Evolutionary conservation across 116 monocot species (phyloP).

Genomic region (Zostera marina): DNA sequence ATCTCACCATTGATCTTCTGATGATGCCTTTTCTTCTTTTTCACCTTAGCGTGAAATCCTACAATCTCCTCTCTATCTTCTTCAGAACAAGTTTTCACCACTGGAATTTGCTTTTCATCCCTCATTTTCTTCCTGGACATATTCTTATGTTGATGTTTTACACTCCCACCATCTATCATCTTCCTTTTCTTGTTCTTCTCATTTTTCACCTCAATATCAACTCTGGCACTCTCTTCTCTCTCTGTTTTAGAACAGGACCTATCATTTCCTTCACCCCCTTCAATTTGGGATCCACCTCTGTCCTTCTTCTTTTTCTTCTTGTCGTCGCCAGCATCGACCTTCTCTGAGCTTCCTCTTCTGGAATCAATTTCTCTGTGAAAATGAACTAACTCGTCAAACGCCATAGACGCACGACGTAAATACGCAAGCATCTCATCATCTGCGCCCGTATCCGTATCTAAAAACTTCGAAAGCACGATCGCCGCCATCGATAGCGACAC

Average conservation of each 20-base stretch:
- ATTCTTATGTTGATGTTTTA: neutral
- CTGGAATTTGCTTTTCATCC: neutral
- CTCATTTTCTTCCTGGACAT: neutral
- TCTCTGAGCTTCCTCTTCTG: neutral
- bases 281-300: slow-evolving; percentile 3
- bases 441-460: slow-evolving; percentile 7
- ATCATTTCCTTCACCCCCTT: slow-evolving; percentile 3
- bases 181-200: neutral
- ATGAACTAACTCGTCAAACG: slow-evolving; percentile 4
- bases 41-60: neutral
- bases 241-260: neutral
- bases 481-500: slow-evolving; percentile 10
- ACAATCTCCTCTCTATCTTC: neutral
- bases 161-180: neutral
- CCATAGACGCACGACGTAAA: slow-evolving; percentile 10
- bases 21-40: neutral
- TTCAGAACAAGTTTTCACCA: neutral
- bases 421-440: slow-evolving; percentile 7
- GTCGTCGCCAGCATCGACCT: neutral
- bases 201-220: neutral
- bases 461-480: slow-evolving; percentile 6
- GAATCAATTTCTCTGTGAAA: slow-evolving; percentile 2
- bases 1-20: neutral
- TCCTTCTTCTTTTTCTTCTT: slow-evolving; percentile 9
- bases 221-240: slow-evolving; percentile 2